Evolutionary conservation across 352 stramenopile species (phyloP), one percentile per base, ranked within the genome.

Genomic region (Pythium plurisporium): DNA sequence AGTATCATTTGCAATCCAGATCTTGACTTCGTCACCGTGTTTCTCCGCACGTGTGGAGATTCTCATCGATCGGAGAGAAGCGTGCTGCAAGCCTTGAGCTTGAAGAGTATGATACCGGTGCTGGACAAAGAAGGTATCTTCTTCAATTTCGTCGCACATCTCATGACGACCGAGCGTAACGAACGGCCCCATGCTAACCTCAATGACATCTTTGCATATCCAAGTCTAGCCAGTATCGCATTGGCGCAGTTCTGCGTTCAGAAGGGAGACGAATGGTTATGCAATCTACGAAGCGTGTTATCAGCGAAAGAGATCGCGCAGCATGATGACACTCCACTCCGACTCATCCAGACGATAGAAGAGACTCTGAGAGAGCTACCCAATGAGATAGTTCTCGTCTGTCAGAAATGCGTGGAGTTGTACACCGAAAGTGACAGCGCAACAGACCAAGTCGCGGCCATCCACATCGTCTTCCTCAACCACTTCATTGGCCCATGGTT

Each of bases 401-500:
- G 48, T 17, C 34, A 25, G 20, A 34, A 31, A 8, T 44, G 33
- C 26, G 47, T 34, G 15, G 47, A 55, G 11, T 36, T 30, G 1
- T 27, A 27, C 19, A 46, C 48, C 15, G n/a, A 14, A 19, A 17
- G 20, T 15, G 43, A 47, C n/a, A 17, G 23, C 23, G 33, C 5
- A 12, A 41, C 10, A 14, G 44, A 51, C 15, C 17, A 4, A 33
- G 27, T n/a, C 4, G 34, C 33, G 22, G 49, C 37, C 20, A 55
- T 82, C n/a, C 82, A 90, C 59, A 52, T 89, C 3, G 67, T 90
- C n/a, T 86, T 92, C 20, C 90, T 88, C 58, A 79, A 83, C 37
- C 78, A 92, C 43, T 87, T 87, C 52, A 42, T 92, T 12, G 75
- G 65, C 6, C 75, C 77, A 29, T 67, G 64, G 11, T 26, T 91